These are phyloP conservation scores for Lagenidium giganteum DNA, from an alignment of 352 stramenopile genomes.

Conservation along the genomic window DNA sequence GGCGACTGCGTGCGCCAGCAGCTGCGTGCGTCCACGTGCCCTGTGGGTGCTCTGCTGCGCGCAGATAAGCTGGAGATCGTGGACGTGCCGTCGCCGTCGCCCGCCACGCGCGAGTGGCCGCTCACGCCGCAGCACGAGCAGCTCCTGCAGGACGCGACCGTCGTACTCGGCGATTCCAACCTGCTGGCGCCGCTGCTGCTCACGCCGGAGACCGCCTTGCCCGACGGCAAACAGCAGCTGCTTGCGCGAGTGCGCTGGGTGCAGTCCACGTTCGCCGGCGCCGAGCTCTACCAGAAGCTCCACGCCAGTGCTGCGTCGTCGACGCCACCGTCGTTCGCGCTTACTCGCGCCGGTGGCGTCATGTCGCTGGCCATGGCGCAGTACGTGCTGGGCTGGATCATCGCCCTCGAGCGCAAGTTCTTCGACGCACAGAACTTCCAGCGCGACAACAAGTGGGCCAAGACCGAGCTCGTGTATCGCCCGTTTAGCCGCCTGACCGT, in stretches of 20 bases:
- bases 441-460: slow-evolving; percentile 27
- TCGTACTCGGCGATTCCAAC: slow-evolving; percentile 51
- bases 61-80: slow-evolving; percentile 35
- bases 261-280: slow-evolving; percentile 59
- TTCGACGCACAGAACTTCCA: slow-evolving; percentile 40
- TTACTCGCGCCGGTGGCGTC: slow-evolving; percentile 58
- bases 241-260: slow-evolving; percentile 45
- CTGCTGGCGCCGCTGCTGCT: slow-evolving; percentile 37
- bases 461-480: slow-evolving; percentile 32
- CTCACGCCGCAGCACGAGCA: slow-evolving; percentile 27
- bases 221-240: slow-evolving; percentile 20
- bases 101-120: slow-evolving; percentile 18
- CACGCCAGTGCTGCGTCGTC: background rate
- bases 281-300: slow-evolving; percentile 42
- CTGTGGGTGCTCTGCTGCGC: slow-evolving; percentile 38
- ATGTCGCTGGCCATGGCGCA: slow-evolving; percentile 53
- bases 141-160: slow-evolving; percentile 27
- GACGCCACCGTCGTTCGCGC: slow-evolving; percentile 23
- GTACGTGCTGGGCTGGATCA: slow-evolving; percentile 62
- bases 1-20: slow-evolving; percentile 28
- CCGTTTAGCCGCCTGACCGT: slow-evolving; percentile 42
- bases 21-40: slow-evolving; percentile 20
- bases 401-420: slow-evolving; percentile 61
- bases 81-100: slow-evolving; percentile 17
- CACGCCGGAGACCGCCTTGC: slow-evolving; percentile 11